Percentiles rank a stretch among this genome's conserved stretches.
phyloP scores from a whole-genome alignment of 2,329 filamentous ascomycete species.

The Fusarium heterosporum region DNA sequence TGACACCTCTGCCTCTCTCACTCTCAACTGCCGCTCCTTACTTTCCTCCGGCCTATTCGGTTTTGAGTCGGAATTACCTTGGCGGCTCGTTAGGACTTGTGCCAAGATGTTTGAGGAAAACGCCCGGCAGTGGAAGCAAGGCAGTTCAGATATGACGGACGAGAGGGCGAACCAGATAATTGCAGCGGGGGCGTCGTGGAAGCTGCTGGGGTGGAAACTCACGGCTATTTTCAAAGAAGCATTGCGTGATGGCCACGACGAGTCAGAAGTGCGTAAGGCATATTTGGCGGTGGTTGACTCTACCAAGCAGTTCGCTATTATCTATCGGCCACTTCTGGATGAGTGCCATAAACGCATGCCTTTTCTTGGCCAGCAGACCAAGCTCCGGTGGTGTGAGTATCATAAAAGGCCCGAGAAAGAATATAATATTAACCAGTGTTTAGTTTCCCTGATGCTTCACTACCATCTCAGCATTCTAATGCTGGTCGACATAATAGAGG shows the following conservation, averaged over 20 bases:
- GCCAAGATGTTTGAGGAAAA: conserved; percentile 49
- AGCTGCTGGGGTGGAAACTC: conserved; percentile 50
- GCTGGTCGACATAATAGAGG: conserved; percentile 49
- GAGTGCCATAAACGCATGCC: conserved; percentile 50
- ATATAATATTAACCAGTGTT: neutral
- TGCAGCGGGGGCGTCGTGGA: conserved; percentile 47
- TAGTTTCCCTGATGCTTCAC: conserved; percentile 51
- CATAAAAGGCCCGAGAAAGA: accelerated
- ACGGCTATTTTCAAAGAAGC: conserved; percentile 51
- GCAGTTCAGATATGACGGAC: conserved; percentile 47
- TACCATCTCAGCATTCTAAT: conserved; percentile 51
- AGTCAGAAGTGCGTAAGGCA: conserved; percentile 46
- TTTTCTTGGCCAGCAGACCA: conserved; percentile 49
- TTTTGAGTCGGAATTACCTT: conserved; percentile 48
- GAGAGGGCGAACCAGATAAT: conserved; percentile 50
- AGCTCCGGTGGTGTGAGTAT: conserved; percentile 50
- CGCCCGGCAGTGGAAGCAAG: conserved; percentile 43
- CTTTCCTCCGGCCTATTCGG: conserved; percentile 55
- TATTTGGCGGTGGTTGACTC: conserved; percentile 44
- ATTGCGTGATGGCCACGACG: conserved; percentile 49
- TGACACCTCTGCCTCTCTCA: conserved; percentile 56
- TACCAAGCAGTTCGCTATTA: conserved; percentile 46
- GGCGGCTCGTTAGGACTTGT: conserved; percentile 47
- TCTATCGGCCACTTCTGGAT: conserved; percentile 46
- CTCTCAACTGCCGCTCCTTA: conserved; percentile 54